These are phyloP conservation scores for Alternaria postmessia DNA, from an alignment of 2,329 filamentous ascomycete species.

Conservation along the genomic window DNA sequence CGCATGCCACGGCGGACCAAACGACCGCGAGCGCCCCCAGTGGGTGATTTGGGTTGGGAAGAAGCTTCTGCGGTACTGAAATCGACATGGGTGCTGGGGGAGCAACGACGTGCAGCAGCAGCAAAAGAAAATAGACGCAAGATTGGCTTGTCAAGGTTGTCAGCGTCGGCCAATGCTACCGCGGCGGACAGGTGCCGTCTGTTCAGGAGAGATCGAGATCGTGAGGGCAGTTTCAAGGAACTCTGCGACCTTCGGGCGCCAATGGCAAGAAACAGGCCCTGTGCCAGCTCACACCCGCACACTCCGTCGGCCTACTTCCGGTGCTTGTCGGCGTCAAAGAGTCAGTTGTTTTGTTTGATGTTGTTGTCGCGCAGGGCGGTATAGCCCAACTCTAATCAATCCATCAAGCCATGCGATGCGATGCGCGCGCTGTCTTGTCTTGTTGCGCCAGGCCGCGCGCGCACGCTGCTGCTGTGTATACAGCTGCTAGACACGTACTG, in stretches of 20 bases:
- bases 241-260: slow-evolving; percentile 17
- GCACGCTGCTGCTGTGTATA: neutral
- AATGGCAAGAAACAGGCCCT: slow-evolving; percentile 13
- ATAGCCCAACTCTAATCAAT: no score
- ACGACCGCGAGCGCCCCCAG: neutral
- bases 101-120: neutral
- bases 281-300: slow-evolving; percentile 20
- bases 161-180: slow-evolving; percentile 16
- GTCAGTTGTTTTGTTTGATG: slow-evolving; percentile 7
- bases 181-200: slow-evolving; percentile 22
- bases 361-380: neutral
- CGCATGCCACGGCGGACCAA: slow-evolving; percentile 1
- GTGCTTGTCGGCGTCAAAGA: slow-evolving; percentile 4
- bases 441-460: no score
- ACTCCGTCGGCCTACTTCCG: slow-evolving; percentile 5
- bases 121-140: slow-evolving; percentile 9
- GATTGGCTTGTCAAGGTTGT: neutral
- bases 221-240: slow-evolving; percentile 7
- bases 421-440: no score
- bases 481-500: no score
- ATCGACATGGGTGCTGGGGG: neutral
- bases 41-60: neutral
- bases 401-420: no score
- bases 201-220: slow-evolving; percentile 22
- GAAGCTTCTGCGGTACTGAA: slow-evolving; percentile 10